These are phyloP conservation scores for Russula virescens DNA, from an alignment of 768 basidiomycete species.

Conservation along the genomic window DNA sequence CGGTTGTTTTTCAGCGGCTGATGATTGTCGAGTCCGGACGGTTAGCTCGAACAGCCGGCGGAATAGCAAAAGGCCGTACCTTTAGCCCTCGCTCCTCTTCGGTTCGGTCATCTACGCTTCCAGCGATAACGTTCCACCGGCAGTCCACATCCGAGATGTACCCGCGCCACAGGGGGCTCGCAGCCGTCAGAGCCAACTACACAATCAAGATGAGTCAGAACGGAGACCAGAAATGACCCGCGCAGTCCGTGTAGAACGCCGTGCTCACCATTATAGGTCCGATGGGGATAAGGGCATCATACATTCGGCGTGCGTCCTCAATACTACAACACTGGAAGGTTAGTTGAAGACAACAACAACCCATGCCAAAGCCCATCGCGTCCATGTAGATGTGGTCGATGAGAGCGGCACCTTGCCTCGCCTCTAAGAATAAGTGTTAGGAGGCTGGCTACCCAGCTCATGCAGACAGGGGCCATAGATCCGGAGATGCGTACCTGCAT, in stretches of 20 bases:
- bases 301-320: constrained; percentile 84
- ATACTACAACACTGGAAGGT: constrained; percentile 98
- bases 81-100: constrained; percentile 89
- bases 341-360: constrained; percentile 94
- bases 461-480: background rate
- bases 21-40: constrained; percentile 29
- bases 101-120: constrained; percentile 96
- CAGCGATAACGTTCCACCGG: constrained; percentile 98
- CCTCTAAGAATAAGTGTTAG: constrained; percentile 47
- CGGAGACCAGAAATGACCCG: background rate
- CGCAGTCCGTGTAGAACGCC: background rate
- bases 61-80: constrained; percentile 37
- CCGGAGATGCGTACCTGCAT: constrained; percentile 51
- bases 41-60: constrained; percentile 10
- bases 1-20: constrained; percentile 74
- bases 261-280: constrained; percentile 84
- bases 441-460: background rate
- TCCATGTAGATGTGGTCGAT: constrained; percentile 94
- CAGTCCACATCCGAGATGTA: constrained; percentile 96
- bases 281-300: constrained; percentile 93
- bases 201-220: constrained; percentile 1
- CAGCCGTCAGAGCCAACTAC: constrained; percentile 89
- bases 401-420: constrained; percentile 82
- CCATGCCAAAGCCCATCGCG: constrained; percentile 99
- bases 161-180: constrained; percentile 92